Evolutionary conservation across 805 yeast species (phyloP), one percentile per base, ranked within the genome.

Genomic region (Ogataea minuta): DNA sequence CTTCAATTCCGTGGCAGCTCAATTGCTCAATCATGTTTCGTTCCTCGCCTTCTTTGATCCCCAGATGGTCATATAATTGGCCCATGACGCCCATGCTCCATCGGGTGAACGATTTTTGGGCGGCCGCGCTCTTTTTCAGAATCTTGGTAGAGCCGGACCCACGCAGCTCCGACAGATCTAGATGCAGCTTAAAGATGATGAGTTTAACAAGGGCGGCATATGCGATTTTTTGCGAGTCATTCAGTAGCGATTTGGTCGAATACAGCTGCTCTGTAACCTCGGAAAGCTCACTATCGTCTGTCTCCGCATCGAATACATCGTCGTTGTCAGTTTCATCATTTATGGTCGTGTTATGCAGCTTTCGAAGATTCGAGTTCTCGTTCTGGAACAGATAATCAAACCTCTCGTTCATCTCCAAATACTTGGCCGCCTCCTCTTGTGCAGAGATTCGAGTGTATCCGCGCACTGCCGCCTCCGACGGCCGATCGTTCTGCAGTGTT

Each of bases 401-500:
- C 45, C 72, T 68, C 44, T 66, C 62, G 52, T 77, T 72, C 54
- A 76, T 62, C 43, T 67, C 68, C 12, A 66, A 56, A 45, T 84
- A 84, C 48, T 81, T 78, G 14, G 81, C 81, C 6, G 89, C 87
- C 57, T 93, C 97, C 48, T 82, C 88, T 51, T 86, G 93, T 1
- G 81, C 84, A 20, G 88, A 87, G 7, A 93, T 83, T 53, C 95
- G 82, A 0, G 98, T 93, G 59, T 93, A 93, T 0, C 95, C 91
- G 17, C 70, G 76, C 28, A 75, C 74, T 1, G 78, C 75, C 11
- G 65, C 69, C 20, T 71, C 77, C 33, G 45, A 8, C 16, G 40
- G 35, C 30, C 45, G 43, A 41, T 27, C 33, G 27, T 37, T 42
- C 29, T 39, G 34, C 15, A 48, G 13, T 5, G 57, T 46, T 45